Percentiles rank a stretch among this genome's conserved stretches.
Evolutionary conservation across 495 filamentous ascomycete genomes (phyloP).

Genomic region (Penicillium psychrofluorescens): DNA sequence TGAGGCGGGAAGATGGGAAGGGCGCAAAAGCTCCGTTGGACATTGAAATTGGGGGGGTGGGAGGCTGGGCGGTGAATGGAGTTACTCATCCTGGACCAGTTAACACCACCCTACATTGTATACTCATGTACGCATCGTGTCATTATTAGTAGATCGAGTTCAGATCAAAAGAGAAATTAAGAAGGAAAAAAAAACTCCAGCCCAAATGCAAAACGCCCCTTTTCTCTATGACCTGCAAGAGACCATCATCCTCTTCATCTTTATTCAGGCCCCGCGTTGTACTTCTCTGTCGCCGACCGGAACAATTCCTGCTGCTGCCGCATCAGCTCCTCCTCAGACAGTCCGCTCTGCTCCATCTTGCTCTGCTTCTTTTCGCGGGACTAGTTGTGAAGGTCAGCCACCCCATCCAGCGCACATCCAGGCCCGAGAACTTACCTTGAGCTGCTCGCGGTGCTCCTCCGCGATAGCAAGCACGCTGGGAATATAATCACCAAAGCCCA

Average conservation of each 20-base stretch:
- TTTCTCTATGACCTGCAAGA: not conserved
- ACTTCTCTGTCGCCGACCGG: slow-evolving; percentile 69
- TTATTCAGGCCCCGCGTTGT: slow-evolving; percentile 47
- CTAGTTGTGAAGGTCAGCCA: slow-evolving; percentile 14
- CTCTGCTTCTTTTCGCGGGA: slow-evolving; percentile 92
- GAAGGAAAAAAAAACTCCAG: no score
- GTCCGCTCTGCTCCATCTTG: slow-evolving; percentile 89
- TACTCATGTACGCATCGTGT: no score
- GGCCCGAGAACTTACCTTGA: slow-evolving; percentile 57
- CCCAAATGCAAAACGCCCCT: not conserved
- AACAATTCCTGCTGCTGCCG: slow-evolving; percentile 89
- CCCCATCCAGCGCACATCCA: no score
- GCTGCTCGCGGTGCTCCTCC: slow-evolving; percentile 81
- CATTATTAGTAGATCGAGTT: no score
- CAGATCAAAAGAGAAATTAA: no score
- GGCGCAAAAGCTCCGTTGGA: not conserved
- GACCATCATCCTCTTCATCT: not conserved
- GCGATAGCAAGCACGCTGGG: slow-evolving; percentile 79
- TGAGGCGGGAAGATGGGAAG: slow-evolving; percentile 4
- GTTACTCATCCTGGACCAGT: not conserved
- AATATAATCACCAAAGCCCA: slow-evolving; percentile 89
- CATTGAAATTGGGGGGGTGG: no score
- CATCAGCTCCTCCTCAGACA: slow-evolving; percentile 83
- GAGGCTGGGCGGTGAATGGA: not conserved
- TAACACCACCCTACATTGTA: no score